Evolutionary conservation across 805 yeast species (phyloP).

Genomic region (Starmerella sirachaensis): DNA sequence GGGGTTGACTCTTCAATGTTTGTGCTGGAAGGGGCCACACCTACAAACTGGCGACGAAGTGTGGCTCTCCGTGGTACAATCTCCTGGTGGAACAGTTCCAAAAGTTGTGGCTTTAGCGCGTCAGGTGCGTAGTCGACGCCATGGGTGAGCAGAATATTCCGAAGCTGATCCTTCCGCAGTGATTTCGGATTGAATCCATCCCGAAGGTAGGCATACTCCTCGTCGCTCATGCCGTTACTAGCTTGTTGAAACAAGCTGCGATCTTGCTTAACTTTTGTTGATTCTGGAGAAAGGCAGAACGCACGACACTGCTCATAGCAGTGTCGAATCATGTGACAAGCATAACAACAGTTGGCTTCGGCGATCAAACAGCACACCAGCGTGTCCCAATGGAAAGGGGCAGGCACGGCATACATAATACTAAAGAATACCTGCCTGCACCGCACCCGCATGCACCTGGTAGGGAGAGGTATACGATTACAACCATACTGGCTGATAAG

Average conservation of each 20-base stretch:
- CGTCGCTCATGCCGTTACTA: conserved; percentile 18
- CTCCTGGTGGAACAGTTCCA: conserved; percentile 46
- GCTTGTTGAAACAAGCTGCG: too few relatives aligned
- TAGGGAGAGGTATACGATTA: too few relatives aligned
- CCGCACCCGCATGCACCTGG: too few relatives aligned
- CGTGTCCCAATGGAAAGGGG: too few relatives aligned
- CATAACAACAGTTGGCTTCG: too few relatives aligned
- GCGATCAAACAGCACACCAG: too few relatives aligned
- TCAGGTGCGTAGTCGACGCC: conserved; percentile 47
- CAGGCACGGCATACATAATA: too few relatives aligned
- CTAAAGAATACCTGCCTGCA: too few relatives aligned
- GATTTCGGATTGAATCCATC: conserved; percentile 56
- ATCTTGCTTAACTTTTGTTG: too few relatives aligned
- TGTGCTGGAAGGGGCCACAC: conserved; percentile 29
- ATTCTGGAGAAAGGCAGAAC: not conserved
- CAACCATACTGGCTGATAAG: too few relatives aligned
- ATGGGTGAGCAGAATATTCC: conserved; percentile 52
- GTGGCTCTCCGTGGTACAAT: conserved; percentile 39
- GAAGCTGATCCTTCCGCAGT: conserved; percentile 56
- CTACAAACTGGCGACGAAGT: conserved; percentile 29
- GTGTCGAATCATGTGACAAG: too few relatives aligned
- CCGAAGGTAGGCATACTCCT: conserved; percentile 19
- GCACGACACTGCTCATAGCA: too few relatives aligned
- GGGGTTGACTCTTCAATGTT: conserved; percentile 33
- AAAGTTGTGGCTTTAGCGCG: conserved; percentile 56